These are phyloP conservation scores for Hericium erinaceus DNA, from an alignment of 768 basidiomycete genomes.

Conservation along the genomic window DNA sequence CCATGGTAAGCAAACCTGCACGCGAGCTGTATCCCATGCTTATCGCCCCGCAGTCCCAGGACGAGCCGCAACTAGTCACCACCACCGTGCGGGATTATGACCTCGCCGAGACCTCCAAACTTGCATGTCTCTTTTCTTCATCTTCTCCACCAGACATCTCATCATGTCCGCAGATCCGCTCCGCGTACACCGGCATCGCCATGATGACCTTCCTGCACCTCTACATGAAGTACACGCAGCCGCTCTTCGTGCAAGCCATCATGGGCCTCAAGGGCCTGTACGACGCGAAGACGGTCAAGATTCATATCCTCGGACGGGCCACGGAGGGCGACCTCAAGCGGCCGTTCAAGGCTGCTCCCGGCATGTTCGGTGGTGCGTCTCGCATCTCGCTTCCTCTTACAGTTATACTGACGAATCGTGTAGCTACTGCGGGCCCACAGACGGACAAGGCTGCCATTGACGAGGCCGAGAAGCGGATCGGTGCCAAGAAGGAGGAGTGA, in stretches of 20 bases:
- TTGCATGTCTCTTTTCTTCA: constrained; percentile 37
- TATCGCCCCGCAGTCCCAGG: constrained; percentile 36
- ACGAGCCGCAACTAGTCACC: constrained; percentile 68
- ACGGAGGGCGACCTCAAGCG: constrained; percentile 84
- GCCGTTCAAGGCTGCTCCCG: constrained; percentile 69
- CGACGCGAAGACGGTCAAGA: constrained; percentile 76
- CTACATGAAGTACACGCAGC: constrained; percentile 94
- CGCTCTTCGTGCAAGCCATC: constrained; percentile 88
- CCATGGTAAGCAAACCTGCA: constrained; percentile 51
- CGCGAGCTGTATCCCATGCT: not conserved
- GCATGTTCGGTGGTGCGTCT: constrained; percentile 62
- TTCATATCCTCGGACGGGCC: constrained; percentile 72
- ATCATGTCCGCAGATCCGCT: constrained; percentile 37
- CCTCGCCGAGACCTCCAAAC: constrained; percentile 77
- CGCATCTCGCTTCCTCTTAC: not conserved
- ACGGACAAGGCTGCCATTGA: constrained; percentile 83
- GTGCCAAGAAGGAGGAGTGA: constrained; percentile 60
- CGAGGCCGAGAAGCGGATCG: constrained; percentile 81
- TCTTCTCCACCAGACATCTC: constrained; percentile 6
- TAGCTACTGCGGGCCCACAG: constrained; percentile 56
- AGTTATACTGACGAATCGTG: not conserved
- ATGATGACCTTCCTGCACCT: constrained; percentile 92
- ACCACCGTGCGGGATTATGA: constrained; percentile 94
- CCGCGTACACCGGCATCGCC: constrained; percentile 63
- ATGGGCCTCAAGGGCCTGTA: constrained; percentile 91